Conservation (phyloP, 768 basidiomycete species). For the Leucocoprinus birnbaumii region DNA sequence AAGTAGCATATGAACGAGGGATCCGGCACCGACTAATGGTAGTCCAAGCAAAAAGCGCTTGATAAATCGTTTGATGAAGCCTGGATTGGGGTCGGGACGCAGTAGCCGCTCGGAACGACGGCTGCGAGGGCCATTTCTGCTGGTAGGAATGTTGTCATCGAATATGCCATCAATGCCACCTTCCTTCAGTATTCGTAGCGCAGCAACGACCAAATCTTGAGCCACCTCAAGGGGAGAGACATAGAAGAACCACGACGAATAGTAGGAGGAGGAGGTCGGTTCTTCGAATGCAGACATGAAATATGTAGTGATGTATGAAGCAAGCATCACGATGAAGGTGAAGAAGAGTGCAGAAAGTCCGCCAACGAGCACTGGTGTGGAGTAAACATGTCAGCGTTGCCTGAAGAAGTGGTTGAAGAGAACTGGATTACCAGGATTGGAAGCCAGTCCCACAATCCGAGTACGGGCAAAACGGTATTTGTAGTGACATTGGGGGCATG, state of each 20-base stretch:
- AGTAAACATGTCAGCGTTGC: constrained; percentile 2
- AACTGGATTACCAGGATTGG: constrained; percentile 62
- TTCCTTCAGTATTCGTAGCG: constrained; percentile 59
- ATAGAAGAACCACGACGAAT: constrained; percentile 37
- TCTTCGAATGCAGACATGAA: constrained; percentile 64
- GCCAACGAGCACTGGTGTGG: constrained; percentile 57
- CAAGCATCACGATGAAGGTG: constrained; percentile 59
- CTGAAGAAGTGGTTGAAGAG: neutral
- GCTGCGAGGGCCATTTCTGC: constrained; percentile 12
- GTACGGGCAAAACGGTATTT: constrained; percentile 77
- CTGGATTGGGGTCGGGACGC: constrained; percentile 27
- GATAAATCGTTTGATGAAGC: constrained; percentile 53
- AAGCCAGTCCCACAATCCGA: constrained; percentile 64
- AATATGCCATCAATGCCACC: constrained; percentile 42
- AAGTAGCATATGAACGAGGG: constrained; percentile 68
- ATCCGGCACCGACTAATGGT: constrained; percentile 75
- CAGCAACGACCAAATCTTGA: constrained; percentile 59
- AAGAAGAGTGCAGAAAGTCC: constrained; percentile 59
- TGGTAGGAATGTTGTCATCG: constrained; percentile 26
- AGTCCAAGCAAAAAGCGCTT: constrained; percentile 76
- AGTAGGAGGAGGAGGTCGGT: constrained; percentile 30
- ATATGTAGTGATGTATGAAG: constrained; percentile 68
- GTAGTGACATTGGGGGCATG: constrained; percentile 79
- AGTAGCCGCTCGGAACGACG: constrained; percentile 16
- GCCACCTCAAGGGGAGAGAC: constrained; percentile 57